A percentile compares a stretch with the other conserved stretches of the same genome.
These are phyloP conservation scores for Gardenia jasminoides DNA, from an alignment of 257 asterid species.

Conservation along the genomic window DNA sequence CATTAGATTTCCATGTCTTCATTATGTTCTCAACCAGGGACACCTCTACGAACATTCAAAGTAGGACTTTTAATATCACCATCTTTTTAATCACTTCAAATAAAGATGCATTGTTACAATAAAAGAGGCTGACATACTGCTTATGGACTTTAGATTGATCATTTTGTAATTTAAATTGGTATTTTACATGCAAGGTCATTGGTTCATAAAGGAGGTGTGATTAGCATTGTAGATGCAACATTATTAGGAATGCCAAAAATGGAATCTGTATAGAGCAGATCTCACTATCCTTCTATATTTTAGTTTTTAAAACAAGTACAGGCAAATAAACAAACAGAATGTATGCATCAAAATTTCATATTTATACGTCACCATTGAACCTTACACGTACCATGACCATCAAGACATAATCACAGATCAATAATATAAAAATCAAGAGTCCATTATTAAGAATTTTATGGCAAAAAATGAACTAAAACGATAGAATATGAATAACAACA, in stretches of 20 bases:
- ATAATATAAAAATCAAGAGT: too few species aligned
- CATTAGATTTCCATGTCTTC: too few species aligned
- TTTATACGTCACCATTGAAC: too few species aligned
- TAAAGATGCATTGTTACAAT: neutral
- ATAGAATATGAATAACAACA: too few species aligned
- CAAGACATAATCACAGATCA: too few species aligned
- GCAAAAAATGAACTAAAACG: too few species aligned
- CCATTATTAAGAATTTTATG: too few species aligned
- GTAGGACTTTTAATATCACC: neutral
- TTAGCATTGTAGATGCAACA: constrained; percentile 73
- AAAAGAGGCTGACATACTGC: too few species aligned
- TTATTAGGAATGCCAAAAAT: constrained; percentile 60
- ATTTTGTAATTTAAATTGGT: neutral
- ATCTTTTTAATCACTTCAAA: neutral
- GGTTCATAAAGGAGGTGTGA: constrained; percentile 84
- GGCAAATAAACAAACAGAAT: too few species aligned
- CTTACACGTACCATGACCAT: too few species aligned
- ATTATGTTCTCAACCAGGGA: neutral
- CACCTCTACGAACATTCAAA: neutral
- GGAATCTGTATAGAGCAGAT: constrained; percentile 86
- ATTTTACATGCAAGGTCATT: constrained; percentile 73
- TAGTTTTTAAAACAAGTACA: too few species aligned
- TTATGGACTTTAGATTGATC: neutral
- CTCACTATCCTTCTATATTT: constrained; percentile 58
- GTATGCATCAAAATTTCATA: too few species aligned